phyloP scores from a whole-genome alignment of 192 early-diverging fungal species.

The Chytriomyces confervae region DNA sequence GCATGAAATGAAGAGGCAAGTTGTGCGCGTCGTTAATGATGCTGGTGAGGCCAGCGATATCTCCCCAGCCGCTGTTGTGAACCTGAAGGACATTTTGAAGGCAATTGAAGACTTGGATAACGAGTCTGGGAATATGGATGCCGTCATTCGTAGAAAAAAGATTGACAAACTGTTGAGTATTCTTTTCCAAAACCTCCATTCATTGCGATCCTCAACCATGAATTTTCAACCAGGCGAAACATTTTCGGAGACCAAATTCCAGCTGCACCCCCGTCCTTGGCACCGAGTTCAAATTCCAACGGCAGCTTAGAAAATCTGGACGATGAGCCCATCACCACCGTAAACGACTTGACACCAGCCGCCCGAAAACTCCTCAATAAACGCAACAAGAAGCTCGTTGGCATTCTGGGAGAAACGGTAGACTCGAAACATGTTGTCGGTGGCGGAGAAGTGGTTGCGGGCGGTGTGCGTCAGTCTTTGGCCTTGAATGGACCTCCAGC shows the following conservation, averaged over 20 bases:
- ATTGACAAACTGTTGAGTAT: slow-evolving; percentile 46
- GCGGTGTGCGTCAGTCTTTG: background rate
- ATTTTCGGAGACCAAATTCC: slow-evolving; percentile 37
- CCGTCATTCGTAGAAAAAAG: slow-evolving; percentile 38
- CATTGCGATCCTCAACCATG: background rate
- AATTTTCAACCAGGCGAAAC: slow-evolving; percentile 6
- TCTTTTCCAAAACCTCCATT: slow-evolving; percentile 1
- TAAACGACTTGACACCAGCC: slow-evolving; percentile 59
- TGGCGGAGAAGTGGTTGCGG: slow-evolving; percentile 11
- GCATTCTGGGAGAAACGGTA: slow-evolving; percentile 64
- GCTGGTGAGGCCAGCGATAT: background rate
- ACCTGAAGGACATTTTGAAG: slow-evolving; percentile 15
- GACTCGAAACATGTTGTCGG: slow-evolving; percentile 44
- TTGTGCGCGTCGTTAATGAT: background rate
- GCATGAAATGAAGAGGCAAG: slow-evolving; percentile 60
- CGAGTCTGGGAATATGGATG: slow-evolving; percentile 8
- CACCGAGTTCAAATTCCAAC: slow-evolving; percentile 32
- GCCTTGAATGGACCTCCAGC: background rate
- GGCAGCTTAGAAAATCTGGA: slow-evolving; percentile 7
- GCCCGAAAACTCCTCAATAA: slow-evolving; percentile 65
- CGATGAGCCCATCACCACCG: slow-evolving; percentile 36
- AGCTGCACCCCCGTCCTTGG: background rate
- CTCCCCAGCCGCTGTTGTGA: background rate
- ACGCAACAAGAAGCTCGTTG: slow-evolving; percentile 65
- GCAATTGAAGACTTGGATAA: slow-evolving; percentile 31